Base-by-base conservation (phyloP, 441 rosid genomes). In the Jatropha podagrica region DNA sequence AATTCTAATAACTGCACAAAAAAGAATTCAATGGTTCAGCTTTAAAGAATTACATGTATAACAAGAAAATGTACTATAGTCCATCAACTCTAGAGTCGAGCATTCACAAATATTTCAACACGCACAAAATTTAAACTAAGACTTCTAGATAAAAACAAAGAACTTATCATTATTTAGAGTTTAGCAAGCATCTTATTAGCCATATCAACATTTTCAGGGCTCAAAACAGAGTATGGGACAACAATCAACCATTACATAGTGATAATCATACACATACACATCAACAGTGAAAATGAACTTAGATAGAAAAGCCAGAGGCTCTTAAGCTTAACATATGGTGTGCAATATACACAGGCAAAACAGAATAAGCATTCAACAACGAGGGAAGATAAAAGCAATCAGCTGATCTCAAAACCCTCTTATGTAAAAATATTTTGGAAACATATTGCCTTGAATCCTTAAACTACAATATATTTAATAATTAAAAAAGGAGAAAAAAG, bases 201-300 rank as follows among this genome's bases (percentile, higher is more conserved):
- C 44, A 18, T 13, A 20, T 60, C 23, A 23, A 40, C 32, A 41
- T 18, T 26, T 56, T 75, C 67, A 44, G 10, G 4, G 11, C 64
- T 62, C 40, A 13, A n/a, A 32, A 73, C 17, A n/a, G 48, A 13
- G 20, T 7, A 15, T 49, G 37, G 15, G 59, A 7, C 18, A 59
- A 51, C 7, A 73, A 73, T 73, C 62, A 64, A 38, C 63, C 62
- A 15, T 40, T 23, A 48, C 12, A 38, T 9, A 51, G 63, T 38
- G 32, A 32, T 48, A 62, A 27, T 15, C 15, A 23, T 58, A 9
- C 1, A 23, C 40, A 68, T 51, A 68, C 15, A 23, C 23, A 40
- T 55, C 13, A 59, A 40, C 20, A 2, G 40, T n/a, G 2, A 17
- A 63, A 73, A 62, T n/a, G 23, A 63, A 63, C 48, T 73, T 20